Evolutionary conservation across 2,329 filamentous ascomycete species (phyloP).

Genomic region (Trichoderma guizhouense): DNA sequence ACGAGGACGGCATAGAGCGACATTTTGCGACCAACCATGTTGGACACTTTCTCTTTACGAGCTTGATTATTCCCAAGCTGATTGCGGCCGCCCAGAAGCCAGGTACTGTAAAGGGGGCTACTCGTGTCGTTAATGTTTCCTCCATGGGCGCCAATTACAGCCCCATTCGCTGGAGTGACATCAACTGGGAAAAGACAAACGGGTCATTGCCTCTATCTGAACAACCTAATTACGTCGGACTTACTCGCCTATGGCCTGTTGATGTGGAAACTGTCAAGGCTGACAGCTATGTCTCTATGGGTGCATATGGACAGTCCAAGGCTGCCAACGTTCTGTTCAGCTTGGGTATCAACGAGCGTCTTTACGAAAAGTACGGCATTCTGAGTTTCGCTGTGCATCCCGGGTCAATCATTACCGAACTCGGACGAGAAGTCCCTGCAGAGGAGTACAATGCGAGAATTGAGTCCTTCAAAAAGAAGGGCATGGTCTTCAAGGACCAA

Average conservation of each 20-base stretch:
- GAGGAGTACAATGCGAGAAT: background rate
- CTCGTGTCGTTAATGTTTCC: conserved; percentile 10
- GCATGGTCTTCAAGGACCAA: background rate
- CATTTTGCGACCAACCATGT: conserved; percentile 11
- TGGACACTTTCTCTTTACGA: conserved; percentile 9
- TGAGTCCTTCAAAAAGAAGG: background rate
- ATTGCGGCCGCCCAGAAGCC: conserved; percentile 4
- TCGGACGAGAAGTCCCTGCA: background rate
- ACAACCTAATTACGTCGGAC: background rate
- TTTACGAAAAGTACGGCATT: background rate
- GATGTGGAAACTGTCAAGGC: background rate
- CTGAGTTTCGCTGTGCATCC: background rate
- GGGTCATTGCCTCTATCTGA: background rate
- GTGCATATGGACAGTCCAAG: conserved; percentile 20
- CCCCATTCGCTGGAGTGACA: conserved; percentile 9
- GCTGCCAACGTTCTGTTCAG: conserved; percentile 4
- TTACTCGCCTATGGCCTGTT: background rate
- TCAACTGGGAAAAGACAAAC: conserved; percentile 6
- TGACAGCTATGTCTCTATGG: background rate
- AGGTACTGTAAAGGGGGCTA: background rate
- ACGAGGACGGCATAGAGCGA: background rate
- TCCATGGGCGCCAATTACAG: background rate
- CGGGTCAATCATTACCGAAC: background rate
- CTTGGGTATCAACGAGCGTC: conserved; percentile 1
- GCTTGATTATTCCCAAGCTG: background rate